Base-by-base conservation (phyloP, 1,284 basidiomycete genomes). In the Tilletia walkeri region DNA sequence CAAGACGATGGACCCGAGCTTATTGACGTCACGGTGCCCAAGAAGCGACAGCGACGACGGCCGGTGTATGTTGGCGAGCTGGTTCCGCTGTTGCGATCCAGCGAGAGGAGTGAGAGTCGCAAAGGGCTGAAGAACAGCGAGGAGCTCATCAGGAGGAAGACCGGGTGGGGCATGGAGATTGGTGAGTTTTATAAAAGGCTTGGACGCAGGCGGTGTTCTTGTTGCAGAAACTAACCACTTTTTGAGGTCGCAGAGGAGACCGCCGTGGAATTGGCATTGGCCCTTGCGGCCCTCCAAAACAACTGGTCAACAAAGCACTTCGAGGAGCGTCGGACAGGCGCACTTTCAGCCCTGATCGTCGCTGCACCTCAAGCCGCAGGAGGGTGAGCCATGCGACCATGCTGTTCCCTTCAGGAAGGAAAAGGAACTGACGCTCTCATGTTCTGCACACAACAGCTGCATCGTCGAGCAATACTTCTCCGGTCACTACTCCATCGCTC, bases 401-500 rank as follows among this genome's bases (percentile, higher is more conserved):
- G 1, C 10, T 53, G n/a, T 20, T 1, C 4, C 2, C 10, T 45
- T 9, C 41, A 14, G 41, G 14, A 45, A 9, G 9, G 41, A 18
- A n/a, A 53, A 4, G 41, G 49, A 20, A 9, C 18, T 67, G 39
- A 67, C 18, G 41, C 41, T 41, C 48, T 34, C 10, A 18, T 18
- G 4, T 67, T 67, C 24, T 12, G 6, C 4, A 16, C 47, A 39
- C 30, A 36, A 41, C 4, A 53, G 41, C 3, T 59, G 45, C 66
- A 41, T 82, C n/a, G 89, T 91, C 61, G 93, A 97, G 81, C 92
- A 96, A 79, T 93, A 94, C 84, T 98, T 97, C 85, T 90, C 90
- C 72, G 91, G 91, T 66, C 92, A 95, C 76, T 97, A 95, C 84
- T 94, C 94, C 0, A 88, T 89, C 4, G 88, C 89, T 30, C 94